Evolutionary conservation across 495 filamentous ascomycete species (phyloP).

Genomic region (Annulohypoxylon maeteangense): DNA sequence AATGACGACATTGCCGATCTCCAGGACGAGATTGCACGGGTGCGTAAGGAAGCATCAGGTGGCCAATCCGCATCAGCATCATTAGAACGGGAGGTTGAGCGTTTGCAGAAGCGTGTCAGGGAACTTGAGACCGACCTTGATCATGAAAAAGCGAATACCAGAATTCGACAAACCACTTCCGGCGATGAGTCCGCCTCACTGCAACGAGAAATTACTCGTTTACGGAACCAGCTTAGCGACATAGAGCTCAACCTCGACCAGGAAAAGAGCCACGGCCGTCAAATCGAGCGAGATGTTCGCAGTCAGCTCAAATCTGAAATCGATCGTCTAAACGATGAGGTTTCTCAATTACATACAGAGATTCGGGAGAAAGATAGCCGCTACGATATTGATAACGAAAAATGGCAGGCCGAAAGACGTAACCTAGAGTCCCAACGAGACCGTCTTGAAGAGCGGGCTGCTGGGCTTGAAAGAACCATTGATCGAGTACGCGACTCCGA

Average conservation of each 20-base stretch:
- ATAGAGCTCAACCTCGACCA: conserved; percentile 68
- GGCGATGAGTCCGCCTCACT: conserved; percentile 73
- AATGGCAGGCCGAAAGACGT: conserved; percentile 74
- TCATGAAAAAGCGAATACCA: conserved; percentile 78
- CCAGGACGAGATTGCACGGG: conserved; percentile 68
- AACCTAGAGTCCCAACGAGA: conserved; percentile 72
- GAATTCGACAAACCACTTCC: conserved; percentile 74
- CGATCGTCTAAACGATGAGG: conserved; percentile 70
- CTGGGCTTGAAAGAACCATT: conserved; percentile 76
- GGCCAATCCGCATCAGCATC: conserved; percentile 46
- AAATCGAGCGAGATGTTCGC: conserved; percentile 66
- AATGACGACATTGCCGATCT: conserved; percentile 75
- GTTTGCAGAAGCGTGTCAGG: conserved; percentile 35
- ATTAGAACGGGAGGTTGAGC: conserved; percentile 38
- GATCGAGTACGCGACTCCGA: conserved; percentile 78
- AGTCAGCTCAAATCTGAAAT: conserved; percentile 71
- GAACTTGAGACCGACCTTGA: conserved; percentile 43
- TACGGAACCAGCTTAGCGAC: conserved; percentile 65
- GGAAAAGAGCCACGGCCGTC: conserved; percentile 67
- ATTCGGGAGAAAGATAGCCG: conserved; percentile 77
- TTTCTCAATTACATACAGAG: conserved; percentile 73
- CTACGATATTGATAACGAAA: conserved; percentile 74
- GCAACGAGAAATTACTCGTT: conserved; percentile 69
- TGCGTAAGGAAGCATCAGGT: conserved; percentile 54
- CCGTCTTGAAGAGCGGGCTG: conserved; percentile 73